Base-by-base conservation (phyloP, 192 early-diverging fungal species). In the Phycomyces nitens region DNA sequence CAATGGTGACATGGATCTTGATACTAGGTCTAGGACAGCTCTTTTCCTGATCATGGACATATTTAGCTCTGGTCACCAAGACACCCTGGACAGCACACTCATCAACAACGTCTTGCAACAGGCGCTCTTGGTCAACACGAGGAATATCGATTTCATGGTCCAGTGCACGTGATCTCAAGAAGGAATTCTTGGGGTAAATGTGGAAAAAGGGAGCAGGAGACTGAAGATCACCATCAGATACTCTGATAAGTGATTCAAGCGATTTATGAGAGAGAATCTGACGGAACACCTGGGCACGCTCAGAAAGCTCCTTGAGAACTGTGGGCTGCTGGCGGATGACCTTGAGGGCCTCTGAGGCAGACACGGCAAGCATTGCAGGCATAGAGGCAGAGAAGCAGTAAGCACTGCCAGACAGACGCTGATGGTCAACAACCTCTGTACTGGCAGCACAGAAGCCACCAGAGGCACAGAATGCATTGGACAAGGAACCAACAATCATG, bases 371-470 rank as follows among this genome's bases (percentile, higher is more conserved):
- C 75, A 95, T 92, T 21, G 94, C 92, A 20, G 96, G 96, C 42
- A 99, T 84, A 12, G 95, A 91, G 0, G 96, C 96, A 38, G 95
- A 97, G 75, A 91, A 99, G 62, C 88, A 89, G 77, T 97, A 99
- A 1, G 90, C 90, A 39, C 80, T 77, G 5, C 94, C 94, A 11
- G 93, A 93, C 26, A 99, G 86, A 38, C 93, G 84, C 76, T 96
- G 87, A 75, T 98, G 93, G 69, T 96, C 94, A 15, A 93, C 79
- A 55, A 96, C 86, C 58, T 94, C 92, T 67, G 83, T 84, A 60
- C 83, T 80, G 15, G 92, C 94, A 53, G 88, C 88, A 76, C 93
- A 95, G 82, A 97, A 99, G 6, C 96, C 96, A 68, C 96, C 96
- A 4, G 92, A 80, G 4, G 92, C 82, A 21, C 86, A 85, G 11